phyloP scores from a whole-genome alignment of 495 filamentous ascomycete species.

The Hypoxylon cercidicola region DNA sequence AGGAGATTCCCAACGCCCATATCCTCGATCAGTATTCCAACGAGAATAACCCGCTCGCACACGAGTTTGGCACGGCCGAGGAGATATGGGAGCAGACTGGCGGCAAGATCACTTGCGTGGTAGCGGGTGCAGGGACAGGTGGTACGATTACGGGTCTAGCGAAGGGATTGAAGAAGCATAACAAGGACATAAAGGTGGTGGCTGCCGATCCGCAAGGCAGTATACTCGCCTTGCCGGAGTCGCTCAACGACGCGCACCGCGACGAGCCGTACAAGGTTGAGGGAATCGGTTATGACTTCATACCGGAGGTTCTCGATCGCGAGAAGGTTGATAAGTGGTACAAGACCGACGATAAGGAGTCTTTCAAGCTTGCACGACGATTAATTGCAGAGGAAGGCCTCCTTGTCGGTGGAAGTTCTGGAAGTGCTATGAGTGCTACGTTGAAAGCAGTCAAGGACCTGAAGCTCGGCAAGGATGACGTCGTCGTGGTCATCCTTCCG shows the following conservation, averaged over 20 bases:
- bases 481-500: slow-evolving; percentile 89
- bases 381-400: slow-evolving; percentile 95
- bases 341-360: slow-evolving; percentile 94
- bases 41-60: slow-evolving; percentile 87
- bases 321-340: slow-evolving; percentile 91
- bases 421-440: slow-evolving; percentile 89
- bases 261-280: slow-evolving; percentile 97
- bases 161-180: slow-evolving; percentile 87
- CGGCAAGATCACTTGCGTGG: slow-evolving; percentile 84
- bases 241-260: slow-evolving; percentile 78
- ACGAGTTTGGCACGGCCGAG: slow-evolving; percentile 94
- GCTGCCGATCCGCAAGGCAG: slow-evolving; percentile 92
- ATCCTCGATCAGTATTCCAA: slow-evolving; percentile 98
- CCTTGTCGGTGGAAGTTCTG: slow-evolving; percentile 92
- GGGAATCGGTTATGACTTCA: slow-evolving; percentile 98
- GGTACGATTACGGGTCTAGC: slow-evolving; percentile 94
- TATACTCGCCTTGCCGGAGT: slow-evolving; percentile 81
- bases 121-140: slow-evolving; percentile 94
- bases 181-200: slow-evolving; percentile 81
- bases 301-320: slow-evolving; percentile 91
- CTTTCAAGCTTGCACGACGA: slow-evolving; percentile 86
- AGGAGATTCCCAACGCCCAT: slow-evolving; percentile 95
- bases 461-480: slow-evolving; percentile 76
- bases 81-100: slow-evolving; percentile 94
- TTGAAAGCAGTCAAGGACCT: slow-evolving; percentile 81